These are phyloP conservation scores for Filobasidium wieringae DNA, from an alignment of 768 basidiomycete species.

Conservation along the genomic window DNA sequence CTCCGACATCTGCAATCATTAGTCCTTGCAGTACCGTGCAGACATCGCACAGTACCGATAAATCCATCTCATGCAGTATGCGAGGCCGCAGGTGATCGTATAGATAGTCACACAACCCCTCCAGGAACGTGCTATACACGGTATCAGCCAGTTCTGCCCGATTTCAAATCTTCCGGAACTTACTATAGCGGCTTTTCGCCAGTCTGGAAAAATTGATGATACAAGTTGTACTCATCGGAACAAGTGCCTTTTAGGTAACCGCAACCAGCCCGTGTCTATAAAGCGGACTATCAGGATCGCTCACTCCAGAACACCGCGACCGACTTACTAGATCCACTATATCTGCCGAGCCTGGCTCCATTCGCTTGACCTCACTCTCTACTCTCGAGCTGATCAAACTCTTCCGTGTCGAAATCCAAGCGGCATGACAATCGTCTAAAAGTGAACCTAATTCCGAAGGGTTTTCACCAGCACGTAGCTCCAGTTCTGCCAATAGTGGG, in stretches of 20 bases:
- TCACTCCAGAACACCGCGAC: too few relatives aligned
- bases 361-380: constrained; percentile 64
- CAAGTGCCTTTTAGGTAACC: constrained; percentile 85
- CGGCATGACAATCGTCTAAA: constrained; percentile 71
- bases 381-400: constrained; percentile 60
- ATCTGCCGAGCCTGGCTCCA: constrained; percentile 68
- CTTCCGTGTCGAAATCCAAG: constrained; percentile 68
- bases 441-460: constrained; percentile 75
- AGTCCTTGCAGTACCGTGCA: constrained; percentile 92
- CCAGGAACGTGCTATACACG: constrained; percentile 62
- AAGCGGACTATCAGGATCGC: not conserved
- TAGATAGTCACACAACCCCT: constrained; percentile 81
- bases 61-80: constrained; percentile 80
- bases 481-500: constrained; percentile 73
- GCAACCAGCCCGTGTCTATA: constrained; percentile 78
- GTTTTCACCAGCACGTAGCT: constrained; percentile 59
- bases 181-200: constrained; percentile 67
- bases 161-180: constrained; percentile 27
- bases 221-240: constrained; percentile 76
- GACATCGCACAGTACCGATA: constrained; percentile 80
- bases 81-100: constrained; percentile 92
- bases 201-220: constrained; percentile 70
- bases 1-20: constrained; percentile 71
- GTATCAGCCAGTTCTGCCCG: not conserved
- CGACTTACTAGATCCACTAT: constrained; percentile 66